Evolutionary conservation across 768 basidiomycete genomes (phyloP), one percentile per base, ranked within the genome.

Genomic region (Exsudoporus frostii): DNA sequence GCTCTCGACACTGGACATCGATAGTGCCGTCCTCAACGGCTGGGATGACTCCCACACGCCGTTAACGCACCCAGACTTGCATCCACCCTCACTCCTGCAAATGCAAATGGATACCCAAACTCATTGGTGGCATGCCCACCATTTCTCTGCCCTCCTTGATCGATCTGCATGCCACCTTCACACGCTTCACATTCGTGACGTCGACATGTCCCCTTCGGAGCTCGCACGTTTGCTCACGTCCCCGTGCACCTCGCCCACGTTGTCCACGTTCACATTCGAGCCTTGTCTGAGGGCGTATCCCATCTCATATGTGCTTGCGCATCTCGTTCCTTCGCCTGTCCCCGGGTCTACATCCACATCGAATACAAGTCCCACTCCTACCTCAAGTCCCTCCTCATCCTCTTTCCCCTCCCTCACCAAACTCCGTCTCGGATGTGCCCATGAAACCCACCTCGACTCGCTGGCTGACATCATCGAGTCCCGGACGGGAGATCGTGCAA

Each of bases 231-330:
- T 64, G 19, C 60, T 64, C 27, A 53, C 38, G 15, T 64, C 64
- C 7, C 57, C 57, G 6, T 55, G 55, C 5, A 56, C 51, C 7
- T 59, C 57, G 9, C 22, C 46, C 7, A 64, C 64, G 22, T 34
- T 64, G 38, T 47, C 60, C 27, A 42, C 50, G 11, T 65, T 64
- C 25, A 63, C 63, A 29, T 63, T 64, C 29, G 63, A 64, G n/a
- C 63, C 63, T 3, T 63, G 52, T 55, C 60, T 55, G 15, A 59
- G 63, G 38, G 24, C 38, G 7, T 65, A 44, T 20, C 57, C 60
- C 0, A 47, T 59, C 41, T 59, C 50, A 22, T 50, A 63, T 0
- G 57, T 64, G 37, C 64, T 64, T n/a, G 22, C 48, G 1, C 59
- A 55, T 47, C 34, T 64, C 24, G 14, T 54, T 13, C 15, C 36